Base-by-base conservation (phyloP, 768 basidiomycete species). In the Leucogyrophana mollusca region DNA sequence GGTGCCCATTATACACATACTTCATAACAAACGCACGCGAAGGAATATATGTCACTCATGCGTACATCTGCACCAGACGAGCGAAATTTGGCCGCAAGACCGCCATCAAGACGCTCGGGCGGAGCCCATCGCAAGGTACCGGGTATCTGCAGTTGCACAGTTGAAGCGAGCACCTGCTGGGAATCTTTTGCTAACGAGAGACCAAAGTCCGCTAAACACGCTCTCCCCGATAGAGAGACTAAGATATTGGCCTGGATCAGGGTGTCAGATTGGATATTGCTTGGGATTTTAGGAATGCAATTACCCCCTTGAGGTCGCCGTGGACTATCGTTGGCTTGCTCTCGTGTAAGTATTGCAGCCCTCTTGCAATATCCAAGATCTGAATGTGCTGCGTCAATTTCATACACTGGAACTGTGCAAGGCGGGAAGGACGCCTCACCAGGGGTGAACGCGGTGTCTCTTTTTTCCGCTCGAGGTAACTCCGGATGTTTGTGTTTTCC, bases 221-320 rank as follows among this genome's bases (percentile, higher is more conserved):
- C 63, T 10, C 48, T 49, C 32, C 40, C 49, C 1, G 57, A 61
- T n/a, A 50, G 38, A 7, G 62, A 45, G 34, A 68, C 32, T 7
- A 68, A 55, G 23, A 68, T 52, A 40, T 68, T 67, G 1, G 55
- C 34, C 65, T 66, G n/a, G 11, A 3, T 2, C 24, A n/a, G 18
- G 13, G 3, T 0, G 11, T 60, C 11, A 60, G 34, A 4, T 23
- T 35, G 35, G 10, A 11, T 3, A 23, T 10, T 3, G 4, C 34
- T 22, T 7, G 38, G 3, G 3, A 20, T 11, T 20, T 13, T 21
- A 13, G 24, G 17, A 3, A 23, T 32, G 30, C 9, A 48, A 69
- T 50, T 43, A 75, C 74, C 23, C 67, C 66, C 55, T 73, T 74
- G 18, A 74, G 47, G 43, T 75, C 74, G 8, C 73, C 73, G 16